A percentile compares a stretch with the other conserved stretches of the same genome.
Conservation (phyloP, 495 filamentous ascomycete species). For the Xylaria scruposa region DNA sequence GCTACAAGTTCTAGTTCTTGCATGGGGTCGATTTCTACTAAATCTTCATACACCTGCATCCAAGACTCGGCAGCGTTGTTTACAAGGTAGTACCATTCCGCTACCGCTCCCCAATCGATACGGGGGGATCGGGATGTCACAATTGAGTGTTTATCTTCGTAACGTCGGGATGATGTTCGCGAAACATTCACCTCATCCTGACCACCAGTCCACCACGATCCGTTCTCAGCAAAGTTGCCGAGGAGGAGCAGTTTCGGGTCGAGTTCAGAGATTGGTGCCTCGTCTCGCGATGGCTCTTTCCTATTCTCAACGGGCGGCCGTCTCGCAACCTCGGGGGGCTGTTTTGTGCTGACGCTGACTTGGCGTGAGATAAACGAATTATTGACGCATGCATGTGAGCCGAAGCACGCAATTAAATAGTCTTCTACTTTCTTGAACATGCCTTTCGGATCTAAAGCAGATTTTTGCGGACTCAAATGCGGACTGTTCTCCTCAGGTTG, state of each 20-base stretch:
- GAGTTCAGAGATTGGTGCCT: constrained; percentile 53
- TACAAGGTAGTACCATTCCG: constrained; percentile 79
- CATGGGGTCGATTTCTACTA: constrained; percentile 49
- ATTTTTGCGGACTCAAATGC: constrained; percentile 29
- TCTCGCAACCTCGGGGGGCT: constrained; percentile 31
- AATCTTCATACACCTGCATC: constrained; percentile 62
- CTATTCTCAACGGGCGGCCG: constrained; percentile 34
- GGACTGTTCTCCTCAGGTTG: constrained; percentile 11
- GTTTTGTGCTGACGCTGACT: constrained; percentile 42
- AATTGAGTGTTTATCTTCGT: constrained; percentile 43
- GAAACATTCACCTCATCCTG: constrained; percentile 50
- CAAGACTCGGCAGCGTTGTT: constrained; percentile 60
- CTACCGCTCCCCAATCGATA: constrained; percentile 76
- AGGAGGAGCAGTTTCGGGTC: constrained; percentile 80
- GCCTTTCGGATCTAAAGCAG: constrained; percentile 42
- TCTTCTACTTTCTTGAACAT: constrained; percentile 79
- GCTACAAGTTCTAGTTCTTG: constrained; percentile 43
- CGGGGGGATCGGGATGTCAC: constrained; percentile 70
- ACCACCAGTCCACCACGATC: constrained; percentile 80
- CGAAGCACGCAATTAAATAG: constrained; percentile 73
- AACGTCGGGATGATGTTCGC: constrained; percentile 43
- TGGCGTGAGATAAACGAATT: constrained; percentile 66
- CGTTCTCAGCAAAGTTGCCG: constrained; percentile 84
- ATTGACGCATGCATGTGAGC: constrained; percentile 74
- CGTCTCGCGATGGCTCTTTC: constrained; percentile 38